phyloP scores from a whole-genome alignment of 495 filamentous ascomycete genomes.

The Podospora bellae-mahoneyi region DNA sequence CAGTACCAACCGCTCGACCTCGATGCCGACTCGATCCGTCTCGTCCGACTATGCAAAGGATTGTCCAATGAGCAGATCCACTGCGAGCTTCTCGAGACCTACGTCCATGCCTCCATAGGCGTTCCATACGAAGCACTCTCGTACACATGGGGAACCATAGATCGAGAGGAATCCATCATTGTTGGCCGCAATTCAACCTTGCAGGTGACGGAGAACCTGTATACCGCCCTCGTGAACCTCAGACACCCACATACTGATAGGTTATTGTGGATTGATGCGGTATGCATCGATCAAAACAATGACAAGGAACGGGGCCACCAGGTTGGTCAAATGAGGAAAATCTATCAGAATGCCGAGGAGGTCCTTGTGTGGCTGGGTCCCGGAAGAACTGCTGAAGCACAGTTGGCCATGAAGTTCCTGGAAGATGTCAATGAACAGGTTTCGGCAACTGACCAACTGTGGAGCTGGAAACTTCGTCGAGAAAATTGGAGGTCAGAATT shows the following conservation, averaged over 20 bases:
- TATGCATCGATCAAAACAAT: conserved; percentile 10
- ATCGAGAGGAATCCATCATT: background rate
- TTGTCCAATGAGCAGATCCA: background rate
- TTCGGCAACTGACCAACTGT: background rate
- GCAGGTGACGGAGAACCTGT: background rate
- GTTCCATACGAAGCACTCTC: conserved; percentile 8
- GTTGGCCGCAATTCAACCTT: background rate
- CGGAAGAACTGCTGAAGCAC: background rate
- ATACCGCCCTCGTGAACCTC: background rate
- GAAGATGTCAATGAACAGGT: background rate
- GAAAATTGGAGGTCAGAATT: background rate
- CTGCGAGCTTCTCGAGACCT: conserved; percentile 14
- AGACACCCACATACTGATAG: background rate
- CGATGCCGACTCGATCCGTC: conserved; percentile 1
- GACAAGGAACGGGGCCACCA: conserved; percentile 1
- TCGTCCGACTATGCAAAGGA: conserved; percentile 1
- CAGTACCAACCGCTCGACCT: conserved; percentile 10
- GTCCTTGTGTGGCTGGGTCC: conserved; percentile 3
- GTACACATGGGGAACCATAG: conserved; percentile 2
- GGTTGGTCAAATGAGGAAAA: conserved; percentile 5
- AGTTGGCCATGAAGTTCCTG: background rate
- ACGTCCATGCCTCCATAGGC: background rate
- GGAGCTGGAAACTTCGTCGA: background rate
- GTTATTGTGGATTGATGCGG: conserved; percentile 7
- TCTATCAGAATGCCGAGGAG: conserved; percentile 3